Evolutionary conservation across 2,329 filamentous ascomycete genomes (phyloP).

Genomic region (Hymenoscyphus fructigenus): DNA sequence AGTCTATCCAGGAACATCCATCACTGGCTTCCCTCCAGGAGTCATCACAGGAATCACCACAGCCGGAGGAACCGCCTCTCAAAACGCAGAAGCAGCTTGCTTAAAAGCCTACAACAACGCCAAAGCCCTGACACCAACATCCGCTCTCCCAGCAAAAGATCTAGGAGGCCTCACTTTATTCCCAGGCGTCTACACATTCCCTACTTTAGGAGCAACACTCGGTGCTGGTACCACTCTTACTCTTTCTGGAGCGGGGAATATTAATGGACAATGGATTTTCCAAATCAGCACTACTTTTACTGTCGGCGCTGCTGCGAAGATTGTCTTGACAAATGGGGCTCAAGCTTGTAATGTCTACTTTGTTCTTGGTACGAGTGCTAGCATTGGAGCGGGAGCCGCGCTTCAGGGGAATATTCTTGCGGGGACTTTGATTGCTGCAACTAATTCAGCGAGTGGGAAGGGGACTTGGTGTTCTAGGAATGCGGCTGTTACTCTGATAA

Average conservation of each 20-base stretch:
- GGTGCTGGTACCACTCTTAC: not conserved
- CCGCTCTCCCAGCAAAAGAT: not conserved
- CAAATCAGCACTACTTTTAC: not conserved
- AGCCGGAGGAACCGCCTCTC: not conserved
- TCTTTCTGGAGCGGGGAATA: not conserved
- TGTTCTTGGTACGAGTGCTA: not conserved
- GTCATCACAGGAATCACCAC: not conserved
- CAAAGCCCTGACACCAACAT: not conserved
- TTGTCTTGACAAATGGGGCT: not conserved
- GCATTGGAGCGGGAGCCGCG: not conserved
- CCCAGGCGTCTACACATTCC: not conserved
- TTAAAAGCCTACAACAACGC: not conserved
- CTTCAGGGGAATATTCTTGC: not conserved
- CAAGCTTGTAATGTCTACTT: not conserved
- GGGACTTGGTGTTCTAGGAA: not conserved
- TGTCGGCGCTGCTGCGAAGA: not conserved
- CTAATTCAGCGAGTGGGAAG: not conserved
- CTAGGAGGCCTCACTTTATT: not conserved
- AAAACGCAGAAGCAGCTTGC: not conserved
- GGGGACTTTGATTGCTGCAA: not conserved
- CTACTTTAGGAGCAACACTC: not conserved
- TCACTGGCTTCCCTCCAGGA: not conserved
- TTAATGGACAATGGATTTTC: not conserved
- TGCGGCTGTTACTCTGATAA: not conserved
- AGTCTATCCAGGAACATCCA: not conserved